These are phyloP conservation scores for Ligustrum vulgare DNA, from an alignment of 257 asterid genomes.

Conservation along the genomic window DNA sequence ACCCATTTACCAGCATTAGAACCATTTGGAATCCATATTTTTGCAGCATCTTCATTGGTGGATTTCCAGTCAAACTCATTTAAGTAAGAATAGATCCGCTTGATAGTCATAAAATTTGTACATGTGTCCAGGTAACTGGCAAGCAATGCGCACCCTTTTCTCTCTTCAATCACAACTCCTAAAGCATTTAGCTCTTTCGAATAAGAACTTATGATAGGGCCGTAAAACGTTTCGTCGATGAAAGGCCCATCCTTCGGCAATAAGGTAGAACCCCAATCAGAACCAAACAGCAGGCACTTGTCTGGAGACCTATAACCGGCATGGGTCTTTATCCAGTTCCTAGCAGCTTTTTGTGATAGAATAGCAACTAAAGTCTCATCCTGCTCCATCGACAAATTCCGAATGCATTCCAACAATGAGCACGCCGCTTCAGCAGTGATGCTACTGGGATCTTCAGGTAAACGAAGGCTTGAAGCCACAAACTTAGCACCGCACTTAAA, in stretches of 20 bases:
- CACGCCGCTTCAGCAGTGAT: slow-evolving; percentile 21
- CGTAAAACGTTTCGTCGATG: slow-evolving; percentile 33
- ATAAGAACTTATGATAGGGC: slow-evolving; percentile 25
- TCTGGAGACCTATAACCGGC: slow-evolving; percentile 32
- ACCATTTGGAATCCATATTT: slow-evolving; percentile 38
- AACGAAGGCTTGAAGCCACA: slow-evolving; percentile 27
- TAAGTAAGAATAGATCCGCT: slow-evolving; percentile 32
- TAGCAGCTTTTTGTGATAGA: slow-evolving; percentile 9
- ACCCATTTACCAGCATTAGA: slow-evolving; percentile 33
- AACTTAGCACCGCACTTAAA: slow-evolving; percentile 19
- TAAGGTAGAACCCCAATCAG: slow-evolving; percentile 28
- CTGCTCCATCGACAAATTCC: background rate
- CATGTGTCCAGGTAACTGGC: slow-evolving; percentile 26
- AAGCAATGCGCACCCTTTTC: slow-evolving; percentile 29
- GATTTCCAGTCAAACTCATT: slow-evolving; percentile 25
- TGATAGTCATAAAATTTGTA: slow-evolving; percentile 23
- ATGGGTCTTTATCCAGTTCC: slow-evolving; percentile 35
- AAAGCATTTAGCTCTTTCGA: slow-evolving; percentile 27
- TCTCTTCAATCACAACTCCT: slow-evolving; percentile 28
- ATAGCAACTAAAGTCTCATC: background rate
- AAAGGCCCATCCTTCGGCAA: slow-evolving; percentile 38
- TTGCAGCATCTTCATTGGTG: slow-evolving; percentile 8
- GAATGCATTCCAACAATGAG: slow-evolving; percentile 29
- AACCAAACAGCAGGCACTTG: slow-evolving; percentile 31
- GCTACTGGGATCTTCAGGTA: slow-evolving; percentile 28